Conservation (phyloP, 2,329 filamentous ascomycete genomes). For the Ophiostoma perfectum region DNA sequence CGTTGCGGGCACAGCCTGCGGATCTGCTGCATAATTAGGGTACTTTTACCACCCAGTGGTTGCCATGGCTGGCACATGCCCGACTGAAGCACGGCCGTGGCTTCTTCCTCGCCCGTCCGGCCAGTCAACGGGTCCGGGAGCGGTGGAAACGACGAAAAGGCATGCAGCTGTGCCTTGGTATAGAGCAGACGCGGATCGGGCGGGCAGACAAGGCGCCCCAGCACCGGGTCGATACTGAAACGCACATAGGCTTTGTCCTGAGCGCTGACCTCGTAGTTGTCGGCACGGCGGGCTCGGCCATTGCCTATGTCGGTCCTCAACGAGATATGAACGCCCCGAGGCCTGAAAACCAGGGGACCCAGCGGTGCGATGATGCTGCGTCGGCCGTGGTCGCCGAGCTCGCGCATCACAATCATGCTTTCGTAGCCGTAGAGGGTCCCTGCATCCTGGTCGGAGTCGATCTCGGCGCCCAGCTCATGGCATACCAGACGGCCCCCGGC, state of each 20-base stretch:
- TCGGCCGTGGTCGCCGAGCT: conserved; percentile 33
- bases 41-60: conserved; percentile 26
- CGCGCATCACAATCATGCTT: conserved; percentile 53
- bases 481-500: conserved; percentile 39
- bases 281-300: conserved; percentile 14
- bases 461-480: conserved; percentile 43
- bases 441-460: conserved; percentile 54
- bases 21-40: conserved; percentile 27
- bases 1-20: conserved; percentile 31
- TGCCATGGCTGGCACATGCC: conserved; percentile 48
- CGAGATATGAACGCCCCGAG: conserved; percentile 39
- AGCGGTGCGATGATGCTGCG: conserved; percentile 52
- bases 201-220: conserved; percentile 53
- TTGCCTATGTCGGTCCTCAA: conserved; percentile 29
- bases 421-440: conserved; percentile 56
- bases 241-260: conserved; percentile 39
- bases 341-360: conserved; percentile 34
- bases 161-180: conserved; percentile 54
- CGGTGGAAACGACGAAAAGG: conserved; percentile 49
- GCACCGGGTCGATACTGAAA: conserved; percentile 48
- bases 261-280: conserved; percentile 28
- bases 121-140: conserved; percentile 54
- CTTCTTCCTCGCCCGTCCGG: conserved; percentile 57
- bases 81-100: conserved; percentile 45
- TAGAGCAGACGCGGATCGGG: conserved; percentile 52